Conservation (phyloP, 2,329 filamentous ascomycete species). For the Cladosporium colombiae region DNA sequence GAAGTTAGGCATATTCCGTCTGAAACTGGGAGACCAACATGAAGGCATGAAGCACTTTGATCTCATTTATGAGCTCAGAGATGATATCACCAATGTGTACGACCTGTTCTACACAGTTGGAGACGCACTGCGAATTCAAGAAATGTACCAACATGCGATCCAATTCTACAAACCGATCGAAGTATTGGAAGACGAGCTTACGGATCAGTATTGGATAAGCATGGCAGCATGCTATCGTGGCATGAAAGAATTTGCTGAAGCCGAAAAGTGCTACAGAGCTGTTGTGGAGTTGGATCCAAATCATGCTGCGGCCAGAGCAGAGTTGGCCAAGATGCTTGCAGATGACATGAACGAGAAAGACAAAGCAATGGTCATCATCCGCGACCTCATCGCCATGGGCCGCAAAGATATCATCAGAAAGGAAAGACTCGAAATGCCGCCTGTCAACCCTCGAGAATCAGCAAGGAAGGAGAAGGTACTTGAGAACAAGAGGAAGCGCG, state of each 20-base stretch:
- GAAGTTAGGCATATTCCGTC: slow-evolving; percentile 80
- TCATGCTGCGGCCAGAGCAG: slow-evolving; percentile 74
- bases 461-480: slow-evolving; percentile 17
- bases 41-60: slow-evolving; percentile 65
- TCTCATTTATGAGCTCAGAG: slow-evolving; percentile 65
- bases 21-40: slow-evolving; percentile 62
- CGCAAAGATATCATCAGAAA: slow-evolving; percentile 29
- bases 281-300: slow-evolving; percentile 71
- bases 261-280: slow-evolving; percentile 74
- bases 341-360: slow-evolving; percentile 66
- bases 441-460: slow-evolving; percentile 10
- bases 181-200: slow-evolving; percentile 45
- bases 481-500: slow-evolving; percentile 16
- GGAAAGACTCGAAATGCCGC: slow-evolving; percentile 17
- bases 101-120: slow-evolving; percentile 77
- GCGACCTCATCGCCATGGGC: slow-evolving; percentile 69
- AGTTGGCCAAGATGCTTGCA: slow-evolving; percentile 84
- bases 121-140: slow-evolving; percentile 56
- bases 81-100: slow-evolving; percentile 65
- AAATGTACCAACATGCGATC: slow-evolving; percentile 56
- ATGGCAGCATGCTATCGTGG: slow-evolving; percentile 70
- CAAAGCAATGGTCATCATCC: slow-evolving; percentile 74
- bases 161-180: slow-evolving; percentile 58
- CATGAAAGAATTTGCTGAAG: slow-evolving; percentile 63
- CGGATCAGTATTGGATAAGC: slow-evolving; percentile 53